A percentile compares a stretch with the other conserved stretches of the same genome.
phyloP scores from a whole-genome alignment of 1,139 yeast genomes.

The Insectozyma bohioensis region DNA sequence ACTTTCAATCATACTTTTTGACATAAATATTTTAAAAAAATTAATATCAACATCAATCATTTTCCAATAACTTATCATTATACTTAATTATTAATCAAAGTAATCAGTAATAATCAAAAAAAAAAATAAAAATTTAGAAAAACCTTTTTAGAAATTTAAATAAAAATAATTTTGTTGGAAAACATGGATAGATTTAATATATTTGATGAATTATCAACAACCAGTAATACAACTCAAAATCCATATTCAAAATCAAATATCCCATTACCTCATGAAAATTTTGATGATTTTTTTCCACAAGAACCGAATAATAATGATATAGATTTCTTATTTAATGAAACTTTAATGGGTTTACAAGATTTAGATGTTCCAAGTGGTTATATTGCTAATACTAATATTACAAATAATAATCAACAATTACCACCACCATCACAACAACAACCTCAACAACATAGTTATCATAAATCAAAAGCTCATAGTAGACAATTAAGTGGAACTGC shows the following conservation, averaged over 20 bases:
- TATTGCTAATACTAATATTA: neutral
- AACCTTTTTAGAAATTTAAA: neutral
- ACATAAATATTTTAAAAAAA: too few relatives aligned
- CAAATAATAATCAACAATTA: conserved; percentile 7
- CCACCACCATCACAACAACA: conserved; percentile 8
- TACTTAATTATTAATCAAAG: too few relatives aligned
- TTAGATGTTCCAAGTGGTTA: conserved; percentile 53
- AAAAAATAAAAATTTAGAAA: neutral
- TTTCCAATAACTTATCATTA: too few relatives aligned
- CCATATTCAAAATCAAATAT: conserved; percentile 4
- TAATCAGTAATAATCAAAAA: neutral
- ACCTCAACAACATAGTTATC: conserved; percentile 10
- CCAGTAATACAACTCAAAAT: neutral
- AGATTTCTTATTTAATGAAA: conserved; percentile 44
- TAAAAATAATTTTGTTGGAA: neutral
- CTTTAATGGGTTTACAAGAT: conserved; percentile 47
- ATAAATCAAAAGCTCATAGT: conserved; percentile 24
- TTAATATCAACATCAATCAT: too few relatives aligned
- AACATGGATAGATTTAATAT: conserved; percentile 8
- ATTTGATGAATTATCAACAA: conserved; percentile 5
- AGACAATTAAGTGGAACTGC: conserved; percentile 60
- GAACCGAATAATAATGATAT: conserved; percentile 35
- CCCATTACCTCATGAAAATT: conserved; percentile 41
- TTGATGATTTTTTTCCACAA: conserved; percentile 37
- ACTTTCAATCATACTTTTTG: too few relatives aligned